Base-by-base conservation (phyloP, 208 protist genomes). In the Wallacemonas sp. region DNA sequence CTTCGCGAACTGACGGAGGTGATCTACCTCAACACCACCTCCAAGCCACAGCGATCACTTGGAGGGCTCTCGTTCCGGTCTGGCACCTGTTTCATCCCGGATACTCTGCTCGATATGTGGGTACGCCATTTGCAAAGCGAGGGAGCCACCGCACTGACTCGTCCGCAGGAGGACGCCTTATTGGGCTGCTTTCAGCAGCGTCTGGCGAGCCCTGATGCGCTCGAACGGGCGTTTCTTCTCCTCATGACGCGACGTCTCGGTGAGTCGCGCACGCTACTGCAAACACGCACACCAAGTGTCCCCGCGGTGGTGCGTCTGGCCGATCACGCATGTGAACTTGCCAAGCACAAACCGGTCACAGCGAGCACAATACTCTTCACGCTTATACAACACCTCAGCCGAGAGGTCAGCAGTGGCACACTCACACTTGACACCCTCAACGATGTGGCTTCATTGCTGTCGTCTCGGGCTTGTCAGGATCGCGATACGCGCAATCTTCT, bases 211-310 rank as follows among this genome's bases (percentile, higher is more conserved):
- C 53, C 60, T 19, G 63, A 45, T 6, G 44, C 65, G 17, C 56
- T 95, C 44, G 82, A 93, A 66, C 69, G 65, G 15, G 70, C 75
- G 15, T 84, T 85, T 30, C 70, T 84, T 53, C 60, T 84, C 53
- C 72, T 95, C 6, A 51, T 86, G 64, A 77, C 84, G n/a, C 81
- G 85, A 1, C 76, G 82, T 5, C 61, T 92, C 9, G 88, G 88
- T 0, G 62, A 82, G 24, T 51, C 62, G 41, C 22, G 30, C n/a
- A 53, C 71, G 21, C 58, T 86, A 24, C 53, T 82, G 12, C 64
- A 82, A 6, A 36, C 45, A 15, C 49, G 72, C n/a, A 0, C 24
- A 15, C 76, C 81, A 27, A 38, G 65, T 24, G 28, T 64, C 0
- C 41, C 31, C 14, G 45, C 49, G 1, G 28, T 67, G 5, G 69